Evolutionary conservation across 139 green algal genomes (phyloP), one percentile per base, ranked within the genome.

Genomic region (Picochlorum sp.): DNA sequence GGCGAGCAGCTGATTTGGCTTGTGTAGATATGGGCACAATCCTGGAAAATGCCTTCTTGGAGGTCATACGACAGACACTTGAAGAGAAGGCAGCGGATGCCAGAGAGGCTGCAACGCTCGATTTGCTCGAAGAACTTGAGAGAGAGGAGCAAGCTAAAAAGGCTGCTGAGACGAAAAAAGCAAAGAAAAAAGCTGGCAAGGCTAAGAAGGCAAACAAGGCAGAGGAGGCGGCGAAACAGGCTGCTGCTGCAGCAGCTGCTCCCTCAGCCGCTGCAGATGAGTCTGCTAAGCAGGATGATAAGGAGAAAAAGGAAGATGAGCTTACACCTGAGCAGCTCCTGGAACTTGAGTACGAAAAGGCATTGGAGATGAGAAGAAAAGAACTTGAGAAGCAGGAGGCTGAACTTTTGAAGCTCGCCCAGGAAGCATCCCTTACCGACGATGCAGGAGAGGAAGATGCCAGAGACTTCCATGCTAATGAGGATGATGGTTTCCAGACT

Each of bases 41-140:
- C 56, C 65, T 91, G 20, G 72, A 69, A 14, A 65, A 64, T n/a
- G 60, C 75, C 0, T 72, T 80, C 8, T 67, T 89, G 24, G 72
- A 86, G 51, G 57, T 85, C 26, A 59, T 77, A 9, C 69, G 70
- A 54, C 49, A 41, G n/a, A 55, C 58, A 16, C 72, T 90, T 10
- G 82, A 88, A 68, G 57, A 68, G 13, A 66, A 66, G 18, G 63
- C 69, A n/a, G 79, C 81, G 1, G 57, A 67, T 11, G 77, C 73
- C 0, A 77, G 75, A 15, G 82, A 89, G 66, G 61, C 67, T 15
- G 79, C 82, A 28, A 83, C 73, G 13, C 63, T 82, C 52, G 66
- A 77, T 50, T 72, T 90, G 61, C 72, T 90, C 56, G 68, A 67
- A 10, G 82, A 90, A 69, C 79, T 90, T 23, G 82, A 85, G 23